phyloP scores from a whole-genome alignment of 2,329 filamentous ascomycete species.

The Chaetomiaceae sp. region DNA sequence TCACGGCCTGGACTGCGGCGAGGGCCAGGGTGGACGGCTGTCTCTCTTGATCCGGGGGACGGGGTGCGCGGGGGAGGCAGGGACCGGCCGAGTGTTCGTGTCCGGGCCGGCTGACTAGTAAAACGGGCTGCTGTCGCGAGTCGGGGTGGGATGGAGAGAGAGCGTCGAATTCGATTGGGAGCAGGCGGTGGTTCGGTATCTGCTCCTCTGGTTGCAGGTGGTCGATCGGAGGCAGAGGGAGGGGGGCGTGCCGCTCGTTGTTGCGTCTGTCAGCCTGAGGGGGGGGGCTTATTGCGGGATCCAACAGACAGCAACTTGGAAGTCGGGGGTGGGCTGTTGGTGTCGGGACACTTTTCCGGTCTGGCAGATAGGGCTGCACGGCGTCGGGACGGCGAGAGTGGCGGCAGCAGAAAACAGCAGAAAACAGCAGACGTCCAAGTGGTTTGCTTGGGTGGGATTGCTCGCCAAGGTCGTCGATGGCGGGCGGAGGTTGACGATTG shows the following conservation, averaged over 20 bases:
- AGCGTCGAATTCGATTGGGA: slow-evolving; percentile 1
- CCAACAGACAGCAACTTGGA: too few relatives aligned
- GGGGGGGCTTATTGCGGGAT: too few relatives aligned
- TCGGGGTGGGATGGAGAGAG: background rate
- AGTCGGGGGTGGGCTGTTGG: too few relatives aligned
- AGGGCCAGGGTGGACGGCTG: slow-evolving; percentile 12
- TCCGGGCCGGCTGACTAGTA: slow-evolving; percentile 4
- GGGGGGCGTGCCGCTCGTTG: too few relatives aligned
- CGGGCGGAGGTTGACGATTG: slow-evolving; percentile 21
- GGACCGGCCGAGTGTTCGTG: slow-evolving; percentile 8
- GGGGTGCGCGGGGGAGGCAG: background rate
- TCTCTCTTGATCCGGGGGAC: background rate
- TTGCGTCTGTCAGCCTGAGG: too few relatives aligned
- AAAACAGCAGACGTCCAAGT: too few relatives aligned
- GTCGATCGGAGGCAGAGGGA: slow-evolving; percentile 9
- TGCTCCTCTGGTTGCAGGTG: background rate
- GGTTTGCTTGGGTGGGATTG: too few relatives aligned
- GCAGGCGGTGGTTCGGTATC: slow-evolving; percentile 3
- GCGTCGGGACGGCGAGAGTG: too few relatives aligned
- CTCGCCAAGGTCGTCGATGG: slow-evolving; percentile 12
- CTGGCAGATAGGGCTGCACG: too few relatives aligned
- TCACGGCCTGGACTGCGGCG: slow-evolving; percentile 23
- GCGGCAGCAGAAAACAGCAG: too few relatives aligned
- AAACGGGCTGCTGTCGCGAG: too few relatives aligned
- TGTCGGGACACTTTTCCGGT: too few relatives aligned